Percentiles rank a stretch among this genome's conserved stretches.
Conservation (phyloP, 345 rosid genomes). For the Acer negundo region DNA sequence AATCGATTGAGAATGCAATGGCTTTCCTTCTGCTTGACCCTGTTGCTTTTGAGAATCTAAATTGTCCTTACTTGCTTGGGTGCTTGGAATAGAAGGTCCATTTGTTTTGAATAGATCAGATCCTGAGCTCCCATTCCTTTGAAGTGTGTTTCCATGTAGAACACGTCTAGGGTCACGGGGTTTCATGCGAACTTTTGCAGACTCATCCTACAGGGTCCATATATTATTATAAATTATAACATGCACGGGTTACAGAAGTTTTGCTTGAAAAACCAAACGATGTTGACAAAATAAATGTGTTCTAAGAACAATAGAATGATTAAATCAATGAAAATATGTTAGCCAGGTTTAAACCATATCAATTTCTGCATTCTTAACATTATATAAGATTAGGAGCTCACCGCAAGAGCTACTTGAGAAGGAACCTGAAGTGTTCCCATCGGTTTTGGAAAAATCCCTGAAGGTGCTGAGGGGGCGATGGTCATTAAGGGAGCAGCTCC, state of each 20-base stretch:
- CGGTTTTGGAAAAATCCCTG: constrained; percentile 50
- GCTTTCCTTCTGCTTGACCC: constrained; percentile 37
- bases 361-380: constrained; percentile 8
- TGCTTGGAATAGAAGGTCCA: constrained; percentile 32
- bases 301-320: not conserved
- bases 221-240: not conserved
- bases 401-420: constrained; percentile 37
- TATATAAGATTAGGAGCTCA: constrained; percentile 39
- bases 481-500: constrained; percentile 43
- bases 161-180: constrained; percentile 97
- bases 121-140: constrained; percentile 47
- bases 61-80: constrained; percentile 37
- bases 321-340: not conserved
- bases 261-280: not conserved
- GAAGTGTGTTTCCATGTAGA: constrained; percentile 63
- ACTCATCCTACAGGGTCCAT: constrained; percentile 55
- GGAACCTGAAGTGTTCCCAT: constrained; percentile 44
- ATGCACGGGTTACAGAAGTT: not conserved
- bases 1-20: constrained; percentile 36
- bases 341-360: not conserved
- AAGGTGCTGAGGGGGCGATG: constrained; percentile 34
- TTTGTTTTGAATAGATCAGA: constrained; percentile 56
- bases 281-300: not conserved
- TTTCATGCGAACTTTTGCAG: constrained; percentile 83
- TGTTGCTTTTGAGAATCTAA: constrained; percentile 37